Base-by-base conservation (phyloP, 2,329 filamentous ascomycete genomes). In the Aspergillus sp. region DNA sequence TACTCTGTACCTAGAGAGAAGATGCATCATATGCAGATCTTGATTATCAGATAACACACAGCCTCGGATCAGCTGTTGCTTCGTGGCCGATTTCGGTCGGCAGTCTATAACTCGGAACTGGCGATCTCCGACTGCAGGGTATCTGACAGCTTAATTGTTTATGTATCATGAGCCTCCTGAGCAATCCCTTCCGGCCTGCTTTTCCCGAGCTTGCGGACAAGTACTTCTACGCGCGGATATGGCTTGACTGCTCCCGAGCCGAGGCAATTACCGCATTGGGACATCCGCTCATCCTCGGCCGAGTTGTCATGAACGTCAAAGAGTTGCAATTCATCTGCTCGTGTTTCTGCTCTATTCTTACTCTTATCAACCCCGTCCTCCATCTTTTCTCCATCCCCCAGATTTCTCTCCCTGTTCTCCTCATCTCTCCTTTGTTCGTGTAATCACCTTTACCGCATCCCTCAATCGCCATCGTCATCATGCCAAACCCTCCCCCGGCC, bases 401-500 rank as follows among this genome's bases (percentile, higher is more conserved):
- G 46, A 12, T 23, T 23, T 17, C 41, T 27, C 44, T 45, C 15
- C 15, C 37, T 44, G 23, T 39, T 32, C 13, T 13, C 9, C 13
- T 13, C 9, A 13, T 41, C 10, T 41, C 17, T 42, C 45, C 30
- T 20, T 25, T 22, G 15, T n/a, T 15, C n/a, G 15, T 35, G 6
- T 13, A 7, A n/a, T 13, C 4, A 17, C 2, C 13, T 17, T 10
- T 39, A 12, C 7, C 19, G 9, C 5, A 5, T 2, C 33, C 15
- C 15, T 12, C 15, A 19, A 12, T 20, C 10, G 17, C 19, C 37
- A 15, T 6, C 15, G 7, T 39, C 46, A 61, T 35, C 22, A 70
- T 70, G 68, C 61, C 64, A 22, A 62, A 67, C 52, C 64, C 70
- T 51, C 67, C 75, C 56, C 80, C 80, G 35, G 72, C 77, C 66